Evolutionary conservation across 345 rosid species (phyloP), one percentile per base, ranked within the genome.

Genomic region (Viola odorata): DNA sequence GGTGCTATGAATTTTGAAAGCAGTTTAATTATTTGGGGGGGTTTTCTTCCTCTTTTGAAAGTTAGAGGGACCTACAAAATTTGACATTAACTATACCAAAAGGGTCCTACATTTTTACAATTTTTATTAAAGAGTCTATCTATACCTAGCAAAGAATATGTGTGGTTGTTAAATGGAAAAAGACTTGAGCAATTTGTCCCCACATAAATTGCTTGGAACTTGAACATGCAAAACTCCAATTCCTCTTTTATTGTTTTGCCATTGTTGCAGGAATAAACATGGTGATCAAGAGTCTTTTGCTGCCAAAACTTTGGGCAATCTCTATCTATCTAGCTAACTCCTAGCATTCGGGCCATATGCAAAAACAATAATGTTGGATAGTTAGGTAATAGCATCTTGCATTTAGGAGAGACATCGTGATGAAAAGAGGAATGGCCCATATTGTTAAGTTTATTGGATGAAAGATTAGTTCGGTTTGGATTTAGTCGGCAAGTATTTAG

Each of bases 121-220:
- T 47, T 47, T 4, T 50, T 42, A 11, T 42, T 7, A 36, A 13
- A 39, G 62, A 49, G 63, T 63, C 11, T 37, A 5, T 63, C 11
- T 37, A 5, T 17, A 32, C 44, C 52, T 48, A 8, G 17, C 62
- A 48, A 63, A 55, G 41, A 40, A 10, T 42, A 2, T 37, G 14
- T 56, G 59, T 66, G 69, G 64, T 13, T 55, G 75, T 39, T n/a
- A 47, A 48, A 38, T 8, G 36, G 9, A 36, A 7, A 36, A 32
- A 48, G 58, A 12, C 17, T 32, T 45, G 57, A 16, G 41, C 42
- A 53, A 45, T 57, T 3, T 42, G 70, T 6, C 64, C 71, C 66
- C 48, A 0, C 61, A 36, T 23, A 39, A 52, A n/a, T 37, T 6
- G 55, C 55, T 40, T 32, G 57, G 58, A 61, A 42, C 52, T 51